Evolutionary conservation across 345 rosid species (phyloP).

Genomic region (Capsella bursapastoris): DNA sequence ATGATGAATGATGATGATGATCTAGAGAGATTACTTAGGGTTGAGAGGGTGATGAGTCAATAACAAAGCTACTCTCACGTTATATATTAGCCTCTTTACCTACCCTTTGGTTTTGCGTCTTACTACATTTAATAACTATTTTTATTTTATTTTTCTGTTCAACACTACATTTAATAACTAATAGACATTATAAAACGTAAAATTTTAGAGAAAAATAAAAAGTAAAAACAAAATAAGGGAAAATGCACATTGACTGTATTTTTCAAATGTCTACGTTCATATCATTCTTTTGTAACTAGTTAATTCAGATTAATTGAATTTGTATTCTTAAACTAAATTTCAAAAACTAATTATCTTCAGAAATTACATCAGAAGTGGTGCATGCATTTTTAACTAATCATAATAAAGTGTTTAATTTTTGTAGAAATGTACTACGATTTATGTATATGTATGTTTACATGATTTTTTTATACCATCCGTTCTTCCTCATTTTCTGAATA

Average conservation of each 20-base stretch:
- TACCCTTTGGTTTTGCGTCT: constrained; percentile 33
- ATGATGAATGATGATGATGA: neutral
- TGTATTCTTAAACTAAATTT: neutral
- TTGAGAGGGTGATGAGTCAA: constrained; percentile 37
- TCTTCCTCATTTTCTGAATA: constrained; percentile 28
- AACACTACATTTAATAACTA: constrained; percentile 8
- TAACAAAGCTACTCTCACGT: constrained; percentile 45
- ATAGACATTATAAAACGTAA: neutral
- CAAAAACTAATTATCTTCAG: neutral
- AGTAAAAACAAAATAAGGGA: constrained; percentile 10
- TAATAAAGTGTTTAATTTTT: constrained; percentile 32
- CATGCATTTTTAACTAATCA: neutral
- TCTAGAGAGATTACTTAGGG: constrained; percentile 1
- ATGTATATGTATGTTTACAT: constrained; percentile 28
- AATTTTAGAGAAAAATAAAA: neutral
- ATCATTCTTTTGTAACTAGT: neutral
- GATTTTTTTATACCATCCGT: constrained; percentile 41
- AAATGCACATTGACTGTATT: constrained; percentile 1
- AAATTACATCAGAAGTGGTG: neutral
- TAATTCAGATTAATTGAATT: neutral
- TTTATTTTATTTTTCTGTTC: too few relatives aligned
- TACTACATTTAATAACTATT: neutral
- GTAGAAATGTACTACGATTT: neutral
- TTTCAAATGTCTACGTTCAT: constrained; percentile 14
- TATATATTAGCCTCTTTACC: constrained; percentile 68